Conservation (phyloP, 2,329 filamentous ascomycete species). For the Lanzia echinophila region DNA sequence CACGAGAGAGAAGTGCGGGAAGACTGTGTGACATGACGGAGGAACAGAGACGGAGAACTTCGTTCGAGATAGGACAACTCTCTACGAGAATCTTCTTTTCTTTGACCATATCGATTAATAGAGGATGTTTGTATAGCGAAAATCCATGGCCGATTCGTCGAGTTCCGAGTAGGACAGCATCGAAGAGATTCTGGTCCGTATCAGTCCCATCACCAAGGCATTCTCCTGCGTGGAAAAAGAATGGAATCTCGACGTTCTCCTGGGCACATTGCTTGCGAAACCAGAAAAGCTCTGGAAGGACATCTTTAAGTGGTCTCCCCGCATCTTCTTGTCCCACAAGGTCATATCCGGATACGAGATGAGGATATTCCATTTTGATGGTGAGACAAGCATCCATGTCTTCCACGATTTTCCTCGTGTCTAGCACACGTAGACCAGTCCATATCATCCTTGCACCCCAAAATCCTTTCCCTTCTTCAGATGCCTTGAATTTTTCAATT, state of each 20-base stretch:
- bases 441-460: slow-evolving; percentile 84
- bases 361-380: slow-evolving; percentile 71
- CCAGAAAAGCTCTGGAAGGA: slow-evolving; percentile 85
- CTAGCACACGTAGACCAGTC: slow-evolving; percentile 62
- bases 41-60: slow-evolving; percentile 72
- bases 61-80: slow-evolving; percentile 85
- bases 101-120: slow-evolving; percentile 82
- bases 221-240: slow-evolving; percentile 91
- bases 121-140: slow-evolving; percentile 83
- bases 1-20: slow-evolving; percentile 75
- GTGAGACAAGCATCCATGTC: slow-evolving; percentile 84
- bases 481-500: slow-evolving; percentile 65
- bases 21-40: slow-evolving; percentile 74
- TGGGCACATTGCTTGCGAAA: slow-evolving; percentile 79
- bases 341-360: slow-evolving; percentile 81
- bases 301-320: slow-evolving; percentile 66
- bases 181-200: slow-evolving; percentile 78
- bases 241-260: slow-evolving; percentile 75
- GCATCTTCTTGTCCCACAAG: slow-evolving; percentile 81
- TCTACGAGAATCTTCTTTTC: slow-evolving; percentile 84
- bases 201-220: slow-evolving; percentile 71
- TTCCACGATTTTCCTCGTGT: slow-evolving; percentile 61
- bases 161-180: slow-evolving; percentile 80
- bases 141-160: slow-evolving; percentile 86
- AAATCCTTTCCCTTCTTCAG: slow-evolving; percentile 65